A percentile compares a stretch with the other conserved stretches of the same genome.
These are phyloP conservation scores for Monilinia polystroma DNA, from an alignment of 2,329 filamentous ascomycete genomes.

Conservation along the genomic window DNA sequence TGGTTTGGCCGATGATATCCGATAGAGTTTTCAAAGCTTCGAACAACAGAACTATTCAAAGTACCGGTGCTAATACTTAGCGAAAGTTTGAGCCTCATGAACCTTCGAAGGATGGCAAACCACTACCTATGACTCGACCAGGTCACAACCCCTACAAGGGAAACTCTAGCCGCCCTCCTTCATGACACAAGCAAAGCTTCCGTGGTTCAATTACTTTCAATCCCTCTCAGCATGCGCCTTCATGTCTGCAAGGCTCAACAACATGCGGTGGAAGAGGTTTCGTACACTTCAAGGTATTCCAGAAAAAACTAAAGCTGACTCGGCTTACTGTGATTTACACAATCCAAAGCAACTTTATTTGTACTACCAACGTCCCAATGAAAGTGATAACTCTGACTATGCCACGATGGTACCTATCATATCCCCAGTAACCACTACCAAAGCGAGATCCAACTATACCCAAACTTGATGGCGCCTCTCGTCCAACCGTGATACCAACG, in stretches of 20 bases:
- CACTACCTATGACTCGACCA: background rate
- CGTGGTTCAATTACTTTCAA: background rate
- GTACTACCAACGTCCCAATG: background rate
- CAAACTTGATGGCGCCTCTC: background rate
- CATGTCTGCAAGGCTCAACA: background rate
- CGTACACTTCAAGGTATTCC: background rate
- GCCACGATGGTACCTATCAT: background rate
- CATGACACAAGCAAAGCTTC: background rate
- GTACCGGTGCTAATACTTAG: conserved; percentile 1
- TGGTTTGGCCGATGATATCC: background rate
- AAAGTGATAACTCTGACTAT: background rate
- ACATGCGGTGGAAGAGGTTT: background rate
- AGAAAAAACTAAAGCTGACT: background rate
- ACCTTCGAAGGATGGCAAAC: background rate
- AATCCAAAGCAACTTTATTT: background rate
- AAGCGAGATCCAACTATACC: background rate
- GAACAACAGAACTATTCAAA: background rate
- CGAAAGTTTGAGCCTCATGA: conserved; percentile 2
- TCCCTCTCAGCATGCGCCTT: background rate
- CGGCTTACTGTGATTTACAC: background rate
- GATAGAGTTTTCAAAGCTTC: conserved; percentile 10
- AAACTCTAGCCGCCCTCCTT: background rate
- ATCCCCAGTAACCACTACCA: background rate
- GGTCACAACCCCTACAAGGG: background rate
- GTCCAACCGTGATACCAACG: background rate